Evolutionary conservation across 257 asterid genomes (phyloP).

Genomic region (Gentiana macrophylla): DNA sequence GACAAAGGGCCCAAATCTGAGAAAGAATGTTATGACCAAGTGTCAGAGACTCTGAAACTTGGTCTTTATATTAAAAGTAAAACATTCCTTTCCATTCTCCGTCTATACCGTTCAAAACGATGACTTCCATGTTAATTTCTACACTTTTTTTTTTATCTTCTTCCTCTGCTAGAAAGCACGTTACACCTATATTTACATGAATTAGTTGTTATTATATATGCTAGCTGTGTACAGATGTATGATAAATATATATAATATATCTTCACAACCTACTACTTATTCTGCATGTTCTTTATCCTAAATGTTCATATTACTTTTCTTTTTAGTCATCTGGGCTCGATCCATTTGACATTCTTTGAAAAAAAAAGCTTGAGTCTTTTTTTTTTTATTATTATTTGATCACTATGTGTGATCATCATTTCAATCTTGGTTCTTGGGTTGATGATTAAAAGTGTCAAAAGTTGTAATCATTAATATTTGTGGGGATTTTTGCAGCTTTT

Average conservation of each 20-base stretch:
- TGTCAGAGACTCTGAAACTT: too few relatives aligned
- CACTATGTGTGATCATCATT: background rate
- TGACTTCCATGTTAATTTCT: constrained; percentile 4
- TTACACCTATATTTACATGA: constrained; percentile 3
- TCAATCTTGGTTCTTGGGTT: constrained; percentile 6
- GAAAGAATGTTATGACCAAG: too few relatives aligned
- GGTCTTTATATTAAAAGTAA: background rate
- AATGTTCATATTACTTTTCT: constrained; percentile 15
- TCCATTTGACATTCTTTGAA: constrained; percentile 10
- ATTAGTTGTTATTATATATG: too few relatives aligned
- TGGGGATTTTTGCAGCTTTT: constrained; percentile 32
- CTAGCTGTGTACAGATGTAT: background rate
- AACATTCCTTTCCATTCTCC: constrained; percentile 34
- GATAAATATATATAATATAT: constrained; percentile 1
- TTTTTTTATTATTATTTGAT: constrained; percentile 4
- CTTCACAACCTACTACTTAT: too few relatives aligned
- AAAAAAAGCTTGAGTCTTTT: background rate
- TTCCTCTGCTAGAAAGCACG: constrained; percentile 1
- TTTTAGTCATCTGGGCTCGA: constrained; percentile 38
- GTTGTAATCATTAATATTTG: constrained; percentile 22
- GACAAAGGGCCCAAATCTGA: too few relatives aligned
- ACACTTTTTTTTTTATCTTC: background rate
- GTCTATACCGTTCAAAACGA: constrained; percentile 27
- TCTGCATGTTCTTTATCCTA: constrained; percentile 2
- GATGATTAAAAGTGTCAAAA: constrained; percentile 18